Conservation (phyloP, 1,284 basidiomycete genomes). For the Ganoderma boninense region DNA sequence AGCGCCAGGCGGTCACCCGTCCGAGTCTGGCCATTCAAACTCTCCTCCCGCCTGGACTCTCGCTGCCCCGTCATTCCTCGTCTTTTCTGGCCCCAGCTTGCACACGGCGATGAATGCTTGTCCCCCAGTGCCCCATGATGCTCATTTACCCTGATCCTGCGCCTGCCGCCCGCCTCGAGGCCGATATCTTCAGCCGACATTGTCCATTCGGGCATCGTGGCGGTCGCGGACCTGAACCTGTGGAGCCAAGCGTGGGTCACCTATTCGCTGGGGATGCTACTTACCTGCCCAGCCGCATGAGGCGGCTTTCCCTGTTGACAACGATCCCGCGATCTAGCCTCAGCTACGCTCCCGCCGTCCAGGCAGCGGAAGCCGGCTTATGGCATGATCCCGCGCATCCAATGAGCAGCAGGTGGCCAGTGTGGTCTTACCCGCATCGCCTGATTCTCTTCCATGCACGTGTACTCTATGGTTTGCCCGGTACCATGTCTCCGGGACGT, state of each 20-base stretch:
- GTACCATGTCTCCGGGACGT: neutral
- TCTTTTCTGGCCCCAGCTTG: neutral
- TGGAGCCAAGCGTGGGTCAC: slow-evolving; percentile 11
- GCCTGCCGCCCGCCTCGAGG: slow-evolving; percentile 30
- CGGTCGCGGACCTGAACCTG: slow-evolving; percentile 19
- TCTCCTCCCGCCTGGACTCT: neutral
- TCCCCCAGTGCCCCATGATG: neutral
- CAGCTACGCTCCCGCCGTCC: neutral
- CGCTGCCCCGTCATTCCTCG: neutral
- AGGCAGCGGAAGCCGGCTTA: neutral
- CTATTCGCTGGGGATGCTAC: neutral
- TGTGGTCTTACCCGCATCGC: neutral
- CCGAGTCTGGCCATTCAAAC: slow-evolving; percentile 3
- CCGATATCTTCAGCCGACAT: slow-evolving; percentile 29
- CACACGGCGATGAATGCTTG: neutral
- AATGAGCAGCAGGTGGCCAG: neutral
- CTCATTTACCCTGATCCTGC: slow-evolving; percentile 10
- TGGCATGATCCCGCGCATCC: neutral
- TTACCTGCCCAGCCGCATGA: neutral
- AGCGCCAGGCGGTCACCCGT: neutral
- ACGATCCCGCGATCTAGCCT: neutral
- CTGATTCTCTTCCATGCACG: neutral
- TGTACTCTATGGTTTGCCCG: neutral
- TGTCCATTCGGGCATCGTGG: slow-evolving; percentile 22
- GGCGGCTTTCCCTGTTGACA: neutral